Percentiles rank a stretch among this genome's conserved stretches.
These are phyloP conservation scores for Glarea lozoyensis DNA, from an alignment of 495 filamentous ascomycete genomes.

Conservation along the genomic window DNA sequence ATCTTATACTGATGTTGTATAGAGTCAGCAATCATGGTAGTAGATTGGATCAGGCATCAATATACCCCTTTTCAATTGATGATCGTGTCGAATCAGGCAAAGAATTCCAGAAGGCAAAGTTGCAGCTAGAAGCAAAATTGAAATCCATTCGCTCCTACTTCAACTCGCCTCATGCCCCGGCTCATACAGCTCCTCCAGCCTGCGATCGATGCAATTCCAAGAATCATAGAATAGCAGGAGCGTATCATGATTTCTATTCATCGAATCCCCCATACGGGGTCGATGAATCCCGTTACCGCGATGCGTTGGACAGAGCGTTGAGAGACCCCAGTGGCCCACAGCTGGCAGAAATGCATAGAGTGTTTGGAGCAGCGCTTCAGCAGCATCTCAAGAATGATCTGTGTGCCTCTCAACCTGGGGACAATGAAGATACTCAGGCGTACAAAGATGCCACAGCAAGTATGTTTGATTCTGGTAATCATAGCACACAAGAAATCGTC, in stretches of 20 bases:
- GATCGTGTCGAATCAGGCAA: conserved; percentile 10
- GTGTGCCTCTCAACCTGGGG: conserved; percentile 4
- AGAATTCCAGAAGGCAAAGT: conserved; percentile 4
- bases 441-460: background rate
- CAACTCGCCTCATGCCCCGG: conserved; percentile 18
- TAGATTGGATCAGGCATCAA: too few relatives aligned
- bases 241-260: conserved; percentile 21
- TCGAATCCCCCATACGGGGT: conserved; percentile 16
- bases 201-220: conserved; percentile 22
- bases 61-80: conserved; percentile 15
- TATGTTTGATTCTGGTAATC: conserved; percentile 1
- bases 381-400: conserved; percentile 20
- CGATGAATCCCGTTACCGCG: conserved; percentile 10
- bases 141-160: conserved; percentile 18
- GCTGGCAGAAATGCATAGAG: conserved; percentile 17
- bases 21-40: too few relatives aligned
- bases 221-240: conserved; percentile 21
- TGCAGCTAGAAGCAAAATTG: conserved; percentile 8
- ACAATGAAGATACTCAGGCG: background rate
- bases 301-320: conserved; percentile 18
- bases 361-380: conserved; percentile 9
- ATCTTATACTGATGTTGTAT: too few relatives aligned
- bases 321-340: conserved; percentile 16
- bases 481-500: background rate
- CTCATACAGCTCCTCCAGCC: conserved; percentile 19